Conservation (phyloP, 2,329 filamentous ascomycete genomes). For the Gnomoniopsis smithogilvyi region DNA sequence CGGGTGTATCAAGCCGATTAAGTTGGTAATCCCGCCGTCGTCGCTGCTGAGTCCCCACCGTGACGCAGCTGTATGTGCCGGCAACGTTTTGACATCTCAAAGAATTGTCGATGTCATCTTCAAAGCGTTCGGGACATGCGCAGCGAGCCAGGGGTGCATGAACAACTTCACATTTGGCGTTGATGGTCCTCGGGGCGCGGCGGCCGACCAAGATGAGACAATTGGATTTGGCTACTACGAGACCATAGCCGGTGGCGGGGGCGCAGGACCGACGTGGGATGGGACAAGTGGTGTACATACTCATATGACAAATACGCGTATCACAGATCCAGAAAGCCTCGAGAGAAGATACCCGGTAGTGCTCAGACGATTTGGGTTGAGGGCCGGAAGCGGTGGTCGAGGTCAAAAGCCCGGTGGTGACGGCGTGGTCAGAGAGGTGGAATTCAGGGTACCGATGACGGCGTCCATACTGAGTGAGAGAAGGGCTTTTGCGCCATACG, state of each 20-base stretch:
- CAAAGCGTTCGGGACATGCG: slow-evolving; percentile 74
- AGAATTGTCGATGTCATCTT: slow-evolving; percentile 81
- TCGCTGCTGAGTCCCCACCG: slow-evolving; percentile 73
- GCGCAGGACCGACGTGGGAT: slow-evolving; percentile 70
- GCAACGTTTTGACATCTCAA: slow-evolving; percentile 78
- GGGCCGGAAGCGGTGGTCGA: slow-evolving; percentile 58
- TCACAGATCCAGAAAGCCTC: slow-evolving; percentile 77
- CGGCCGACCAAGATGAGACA: slow-evolving; percentile 53
- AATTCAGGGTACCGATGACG: slow-evolving; percentile 74
- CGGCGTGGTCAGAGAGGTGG: slow-evolving; percentile 75
- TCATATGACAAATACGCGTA: slow-evolving; percentile 84
- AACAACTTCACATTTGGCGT: slow-evolving; percentile 87
- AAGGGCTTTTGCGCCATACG: slow-evolving; percentile 74
- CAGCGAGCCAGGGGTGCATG: slow-evolving; percentile 75
- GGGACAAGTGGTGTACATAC: slow-evolving; percentile 74
- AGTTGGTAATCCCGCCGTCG: slow-evolving; percentile 68
- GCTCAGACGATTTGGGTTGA: slow-evolving; percentile 65
- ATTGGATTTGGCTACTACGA: slow-evolving; percentile 84
- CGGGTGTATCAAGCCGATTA: slow-evolving; percentile 75
- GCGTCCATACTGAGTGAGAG: slow-evolving; percentile 77
- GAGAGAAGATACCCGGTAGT: slow-evolving; percentile 74
- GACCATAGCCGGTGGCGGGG: slow-evolving; percentile 75
- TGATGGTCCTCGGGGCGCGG: slow-evolving; percentile 53
- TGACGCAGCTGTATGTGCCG: slow-evolving; percentile 76
- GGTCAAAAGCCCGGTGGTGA: slow-evolving; percentile 71